phyloP scores from a whole-genome alignment of 371 early-diverging fungal genomes.

The Saksenaea oblongispora region DNA sequence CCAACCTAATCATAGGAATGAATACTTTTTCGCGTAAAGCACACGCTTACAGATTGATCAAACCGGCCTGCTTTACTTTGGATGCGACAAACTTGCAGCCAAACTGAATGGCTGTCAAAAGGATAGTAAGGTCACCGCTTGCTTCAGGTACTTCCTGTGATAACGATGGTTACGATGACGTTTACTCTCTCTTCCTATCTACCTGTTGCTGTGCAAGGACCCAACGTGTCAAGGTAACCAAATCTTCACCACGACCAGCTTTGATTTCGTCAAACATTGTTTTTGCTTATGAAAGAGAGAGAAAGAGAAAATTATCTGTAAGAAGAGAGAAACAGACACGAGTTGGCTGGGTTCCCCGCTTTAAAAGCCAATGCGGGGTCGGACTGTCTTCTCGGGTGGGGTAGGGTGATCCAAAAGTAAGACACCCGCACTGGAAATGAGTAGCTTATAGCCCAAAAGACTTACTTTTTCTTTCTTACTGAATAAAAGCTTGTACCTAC shows the following conservation, averaged over 20 bases:
- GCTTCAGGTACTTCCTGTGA: conserved; percentile 67
- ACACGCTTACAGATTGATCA: conserved; percentile 89
- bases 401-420: conserved; percentile 4
- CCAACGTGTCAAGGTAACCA: conserved; percentile 92
- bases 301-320: neutral
- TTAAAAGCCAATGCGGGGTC: conserved; percentile 12
- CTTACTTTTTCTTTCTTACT: neutral
- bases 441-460: neutral
- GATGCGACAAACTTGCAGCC: conserved; percentile 98
- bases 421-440: neutral
- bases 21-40: neutral
- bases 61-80: conserved; percentile 94
- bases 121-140: conserved; percentile 92
- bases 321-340: conserved; percentile 9
- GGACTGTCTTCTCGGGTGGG: conserved; percentile 11
- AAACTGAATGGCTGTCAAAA: conserved; percentile 88
- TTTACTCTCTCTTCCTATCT: neutral
- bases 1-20: conserved; percentile 59
- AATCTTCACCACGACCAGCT: conserved; percentile 72
- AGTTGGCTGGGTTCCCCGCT: conserved; percentile 8
- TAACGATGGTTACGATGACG: neutral
- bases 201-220: conserved; percentile 90
- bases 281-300: conserved; percentile 1
- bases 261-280: conserved; percentile 46
- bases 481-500: too few species aligned